Evolutionary conservation across 345 rosid genomes (phyloP).

Genomic region (Raphanus raphanistrum): DNA sequence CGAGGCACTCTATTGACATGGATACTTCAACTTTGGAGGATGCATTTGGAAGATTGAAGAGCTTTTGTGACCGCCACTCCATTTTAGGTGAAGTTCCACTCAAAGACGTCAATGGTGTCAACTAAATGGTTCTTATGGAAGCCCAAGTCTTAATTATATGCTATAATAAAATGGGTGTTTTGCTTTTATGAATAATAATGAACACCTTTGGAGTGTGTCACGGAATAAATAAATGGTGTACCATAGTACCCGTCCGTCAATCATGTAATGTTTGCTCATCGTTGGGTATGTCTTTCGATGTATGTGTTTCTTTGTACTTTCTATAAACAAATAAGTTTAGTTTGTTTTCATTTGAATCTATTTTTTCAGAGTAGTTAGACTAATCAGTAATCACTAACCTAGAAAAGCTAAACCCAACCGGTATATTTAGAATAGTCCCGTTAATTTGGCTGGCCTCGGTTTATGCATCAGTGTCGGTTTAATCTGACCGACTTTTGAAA

Average conservation of each 20-base stretch:
- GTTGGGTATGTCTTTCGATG: neutral
- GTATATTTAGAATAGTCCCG: neutral
- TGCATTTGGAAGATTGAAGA: too few relatives aligned
- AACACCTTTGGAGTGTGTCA: neutral
- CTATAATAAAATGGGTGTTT: neutral
- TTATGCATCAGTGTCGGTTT: neutral
- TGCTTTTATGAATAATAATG: neutral
- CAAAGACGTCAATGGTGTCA: neutral
- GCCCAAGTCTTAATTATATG: neutral
- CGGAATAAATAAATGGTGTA: neutral
- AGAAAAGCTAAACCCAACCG: neutral
- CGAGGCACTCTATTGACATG: slow-evolving; percentile 14
- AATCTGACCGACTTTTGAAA: neutral
- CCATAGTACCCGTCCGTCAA: neutral
- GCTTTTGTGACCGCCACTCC: too few relatives aligned
- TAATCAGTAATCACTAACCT: neutral
- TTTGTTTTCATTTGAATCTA: neutral
- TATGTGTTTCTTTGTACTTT: neutral
- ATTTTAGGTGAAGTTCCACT: too few relatives aligned
- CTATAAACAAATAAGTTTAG: neutral
- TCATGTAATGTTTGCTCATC: slow-evolving; percentile 12
- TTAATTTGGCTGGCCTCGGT: neutral
- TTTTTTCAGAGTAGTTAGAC: neutral
- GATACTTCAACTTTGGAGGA: too few relatives aligned
- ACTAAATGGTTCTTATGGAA: neutral